Evolutionary conservation across 805 yeast genomes (phyloP).

Genomic region (Candida ulmi): DNA sequence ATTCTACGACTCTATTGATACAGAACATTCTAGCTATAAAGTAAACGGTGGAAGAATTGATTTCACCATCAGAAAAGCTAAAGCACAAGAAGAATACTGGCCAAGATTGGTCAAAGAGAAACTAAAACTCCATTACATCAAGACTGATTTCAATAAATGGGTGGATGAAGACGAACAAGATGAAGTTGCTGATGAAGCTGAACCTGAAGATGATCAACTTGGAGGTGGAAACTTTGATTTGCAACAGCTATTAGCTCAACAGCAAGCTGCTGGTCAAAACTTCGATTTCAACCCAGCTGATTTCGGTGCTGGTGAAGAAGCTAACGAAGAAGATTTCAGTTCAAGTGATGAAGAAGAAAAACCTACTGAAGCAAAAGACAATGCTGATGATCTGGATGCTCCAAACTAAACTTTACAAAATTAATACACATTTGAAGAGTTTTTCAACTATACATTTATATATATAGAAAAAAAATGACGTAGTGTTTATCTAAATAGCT

Average conservation of each 20-base stretch:
- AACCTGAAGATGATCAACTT: constrained; percentile 24
- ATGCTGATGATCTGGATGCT: neutral
- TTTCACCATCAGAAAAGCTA: constrained; percentile 68
- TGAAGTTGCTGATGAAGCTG: constrained; percentile 24
- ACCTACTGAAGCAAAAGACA: constrained; percentile 2
- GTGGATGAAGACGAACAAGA: constrained; percentile 96
- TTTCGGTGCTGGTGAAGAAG: constrained; percentile 11
- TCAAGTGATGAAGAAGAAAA: constrained; percentile 29
- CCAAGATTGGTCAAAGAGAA: constrained; percentile 91
- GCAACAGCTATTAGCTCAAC: constrained; percentile 30
- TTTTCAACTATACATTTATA: no score
- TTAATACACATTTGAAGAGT: no score
- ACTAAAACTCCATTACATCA: constrained; percentile 69
- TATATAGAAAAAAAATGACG: no score
- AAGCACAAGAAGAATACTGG: constrained; percentile 76
- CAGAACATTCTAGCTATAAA: constrained; percentile 52
- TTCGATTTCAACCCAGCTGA: constrained; percentile 27
- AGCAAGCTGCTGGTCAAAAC: constrained; percentile 30
- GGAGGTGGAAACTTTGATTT: constrained; percentile 11
- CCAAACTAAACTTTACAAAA: neutral
- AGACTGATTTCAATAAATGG: constrained; percentile 97
- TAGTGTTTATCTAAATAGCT: constrained; percentile 32
- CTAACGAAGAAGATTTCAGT: constrained; percentile 23
- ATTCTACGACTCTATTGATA: constrained; percentile 69
- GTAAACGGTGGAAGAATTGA: constrained; percentile 51